phyloP scores from a whole-genome alignment of 176 grass and related monocot species.

The Paspalum vaginatum region DNA sequence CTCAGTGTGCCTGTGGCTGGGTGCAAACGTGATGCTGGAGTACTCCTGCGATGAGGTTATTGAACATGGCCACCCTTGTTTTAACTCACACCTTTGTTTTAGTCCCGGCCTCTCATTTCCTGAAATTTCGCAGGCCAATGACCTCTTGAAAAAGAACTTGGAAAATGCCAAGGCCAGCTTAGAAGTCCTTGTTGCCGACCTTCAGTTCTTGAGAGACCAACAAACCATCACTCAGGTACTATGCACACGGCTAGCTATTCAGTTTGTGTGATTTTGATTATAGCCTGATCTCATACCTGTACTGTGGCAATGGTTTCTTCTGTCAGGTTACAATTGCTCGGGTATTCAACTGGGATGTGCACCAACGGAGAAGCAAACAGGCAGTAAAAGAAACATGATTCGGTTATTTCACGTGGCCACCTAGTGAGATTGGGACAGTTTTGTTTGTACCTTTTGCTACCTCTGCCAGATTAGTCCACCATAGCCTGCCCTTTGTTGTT shows the following conservation, averaged over 20 bases:
- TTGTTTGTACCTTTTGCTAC: constrained; percentile 37
- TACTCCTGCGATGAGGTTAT: constrained; percentile 90
- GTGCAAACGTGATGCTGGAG: constrained; percentile 97
- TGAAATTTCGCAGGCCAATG: constrained; percentile 58
- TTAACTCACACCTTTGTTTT: background rate
- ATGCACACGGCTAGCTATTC: background rate
- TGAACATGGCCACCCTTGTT: background rate
- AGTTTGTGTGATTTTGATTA: background rate
- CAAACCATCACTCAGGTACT: constrained; percentile 93
- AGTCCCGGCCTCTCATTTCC: background rate
- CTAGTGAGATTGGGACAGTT: constrained; percentile 12
- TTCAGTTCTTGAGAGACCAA: constrained; percentile 96
- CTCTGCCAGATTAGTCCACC: constrained; percentile 19
- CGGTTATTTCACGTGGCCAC: background rate
- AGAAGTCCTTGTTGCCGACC: constrained; percentile 83
- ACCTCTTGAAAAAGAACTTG: constrained; percentile 86
- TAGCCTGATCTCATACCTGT: background rate
- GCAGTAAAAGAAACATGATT: constrained; percentile 61
- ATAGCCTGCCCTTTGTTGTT: constrained; percentile 5
- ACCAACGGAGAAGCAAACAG: constrained; percentile 88
- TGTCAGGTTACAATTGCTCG: constrained; percentile 87
- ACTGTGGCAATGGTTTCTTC: background rate
- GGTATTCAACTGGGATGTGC: constrained; percentile 98
- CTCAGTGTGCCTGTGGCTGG: constrained; percentile 94
- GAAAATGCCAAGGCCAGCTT: constrained; percentile 97